Base-by-base conservation (phyloP, 805 yeast genomes). In the Lachancea nothofagi region DNA sequence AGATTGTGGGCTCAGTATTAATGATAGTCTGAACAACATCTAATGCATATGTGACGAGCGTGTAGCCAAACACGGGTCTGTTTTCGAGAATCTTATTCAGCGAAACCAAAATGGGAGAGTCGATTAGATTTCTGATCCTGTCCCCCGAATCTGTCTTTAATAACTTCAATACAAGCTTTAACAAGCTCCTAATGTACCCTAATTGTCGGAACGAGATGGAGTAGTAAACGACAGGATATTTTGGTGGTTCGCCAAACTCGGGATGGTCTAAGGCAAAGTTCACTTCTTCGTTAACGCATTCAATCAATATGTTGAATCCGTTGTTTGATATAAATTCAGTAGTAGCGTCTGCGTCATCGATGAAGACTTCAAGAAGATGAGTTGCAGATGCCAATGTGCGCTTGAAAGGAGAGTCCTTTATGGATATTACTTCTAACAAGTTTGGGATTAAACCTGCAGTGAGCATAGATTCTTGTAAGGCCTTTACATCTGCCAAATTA, bases 1-100 rank as follows among this genome's bases (percentile, higher is more conserved):
- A 89, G 3, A 95, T 85, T 0, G 96, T 87, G 7, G 97, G 96
- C 52, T 90, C 97, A 48, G 82, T 83, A 55, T 89, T 90, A 21
- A 89, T 78, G 43, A 87, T 84, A 9, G 73, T 72, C 29, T 81
- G 73, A 15, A 87, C 70, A 9, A 80, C 73, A 44, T 77, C 80
- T 26, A 89, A 57, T 0, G 84, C 72, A 17, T 75, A 67, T 0
- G 84, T 67, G 10, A 84, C 58, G 10, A 85, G 60, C 12, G 76
- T 70, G 28, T 78, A 75, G 0, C 96, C 96, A 65, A 87, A 85
- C 0, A 74, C 59, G 0, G 59, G 47, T 1, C 83, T 76, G 49
- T 84, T 67, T 10, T 57, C 51, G 13, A 89, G 50, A 2, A 89
- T 72, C 41, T 65, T 69, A 45, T 77, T 80, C 47, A 87, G 62